Base-by-base conservation (phyloP, 2,329 filamentous ascomycete genomes). In the Cercospora citrullina region DNA sequence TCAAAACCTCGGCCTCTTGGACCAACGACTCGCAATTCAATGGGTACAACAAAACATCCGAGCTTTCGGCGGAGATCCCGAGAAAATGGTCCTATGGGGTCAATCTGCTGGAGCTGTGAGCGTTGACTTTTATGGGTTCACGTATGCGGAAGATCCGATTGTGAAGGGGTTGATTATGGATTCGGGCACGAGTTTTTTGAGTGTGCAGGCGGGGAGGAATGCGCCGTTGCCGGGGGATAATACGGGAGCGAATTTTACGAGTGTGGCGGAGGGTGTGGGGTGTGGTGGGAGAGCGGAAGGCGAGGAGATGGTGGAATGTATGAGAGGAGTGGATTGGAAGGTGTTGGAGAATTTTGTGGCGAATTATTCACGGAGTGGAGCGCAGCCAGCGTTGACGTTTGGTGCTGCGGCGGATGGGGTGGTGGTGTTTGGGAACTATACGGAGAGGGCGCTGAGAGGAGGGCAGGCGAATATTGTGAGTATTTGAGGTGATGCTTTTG, bases 11-110 rank as follows among this genome's bases (percentile, higher is more conserved):
- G 86, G 84, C 1, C 75, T 87, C 5, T 79, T 82, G 5, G 86
- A 89, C 72, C 86, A 88, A 71, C 80, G 86, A 1, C 71, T 81
- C 14, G 84, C 83, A 0, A 73, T 87, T 0, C 82, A 86, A 74
- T 87, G 85, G 85, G 75, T 85, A 0, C 78, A 78, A 3, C 78
- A 81, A 53, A 86, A 87, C 72, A 83, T 87, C 26, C 80, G 73
- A 8, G 75, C 76, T 0, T 87, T 87, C 69, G 84, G 84, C 18
- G 86, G 86, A 16, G 82, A 76, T 39, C 66, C 74, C 0, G 57
- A 58, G 1, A 59, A 61, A 8, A 75, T 77, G 42, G 69, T 70
- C 7, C 59, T 77, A 30, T 77, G 72, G 64, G 76, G 76, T 0
- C 72, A 77, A 62, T 74, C 72, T 2, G 74, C 75, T 3, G 76